Base-by-base conservation (phyloP, 73 alveolate genomes). In the Paraurostyla sp. region DNA sequence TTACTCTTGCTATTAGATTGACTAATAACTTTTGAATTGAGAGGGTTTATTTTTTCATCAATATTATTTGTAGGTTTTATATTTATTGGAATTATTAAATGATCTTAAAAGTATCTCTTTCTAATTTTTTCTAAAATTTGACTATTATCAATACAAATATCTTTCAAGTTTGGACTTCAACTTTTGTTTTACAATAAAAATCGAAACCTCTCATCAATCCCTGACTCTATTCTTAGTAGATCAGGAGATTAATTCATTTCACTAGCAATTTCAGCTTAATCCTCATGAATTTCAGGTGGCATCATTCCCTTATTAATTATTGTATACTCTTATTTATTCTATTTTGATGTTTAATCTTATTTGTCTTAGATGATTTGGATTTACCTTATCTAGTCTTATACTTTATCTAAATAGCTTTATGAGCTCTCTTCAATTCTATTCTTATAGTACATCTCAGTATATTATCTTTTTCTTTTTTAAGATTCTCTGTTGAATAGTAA, bases 191-290 rank as follows among this genome's bases (percentile, higher is more conserved):
- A 45, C 50, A 60, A 33, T 6, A 60, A 20, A 60, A 60, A 60
- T 60, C 50, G 22, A 33, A 60, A 60, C 13, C 78, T 25, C 78
- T 60, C 32, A 60, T 60, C 78, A 13, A 60, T 60, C 23, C 78
- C 78, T 3, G 78, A 60, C 15, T 60, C 78, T 3, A 60, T 60
- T 11, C 3, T 60, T 29, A 60, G 32, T 11, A 29, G 29, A 60
- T 60, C 50, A 13, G 22, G 25, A 30, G 22, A 11, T 29, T 60
- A 9, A 9, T 60, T 23, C 22, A 29, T 9, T n/a, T n/a, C n/a
- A n/a, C n/a, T n/a, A n/a, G n/a, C n/a, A n/a, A n/a, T n/a, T n/a
- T n/a, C n/a, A n/a, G n/a, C n/a, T n/a, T n/a, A n/a, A n/a, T n/a
- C n/a, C n/a, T n/a, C n/a, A n/a, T n/a, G n/a, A n/a, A n/a, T n/a